Evolutionary conservation across 148 eudicot species (phyloP), one percentile per base, ranked within the genome.

Genomic region (Chenopodium berlandieri): DNA sequence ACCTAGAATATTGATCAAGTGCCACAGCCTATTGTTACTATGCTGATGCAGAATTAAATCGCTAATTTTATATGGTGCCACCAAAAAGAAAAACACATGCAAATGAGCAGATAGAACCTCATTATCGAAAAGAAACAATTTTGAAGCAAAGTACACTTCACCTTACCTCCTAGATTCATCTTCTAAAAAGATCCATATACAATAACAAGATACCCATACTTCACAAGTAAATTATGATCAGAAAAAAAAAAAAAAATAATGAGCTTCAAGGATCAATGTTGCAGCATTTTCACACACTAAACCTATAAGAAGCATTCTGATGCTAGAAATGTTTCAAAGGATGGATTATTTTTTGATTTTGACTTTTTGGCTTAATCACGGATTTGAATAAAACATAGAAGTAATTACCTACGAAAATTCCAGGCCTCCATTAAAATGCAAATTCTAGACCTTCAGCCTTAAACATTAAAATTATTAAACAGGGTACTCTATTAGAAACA

Each of bases 1-100:
- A 97, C 99, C 98, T 97, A 83, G 81, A 89, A 78, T 32, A 62
- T 73, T 27, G 73, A 66, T 85, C 75, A 70, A 82, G 73, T 44
- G 67, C 25, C 60, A 79, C 20, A 63, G 40, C 73, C 1, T n/a
- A 62, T 74, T 78, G 68, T 8, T 64, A 20, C 34, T 71, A 63
- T 19, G 60, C 40, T n/a, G 56, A 75, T 56, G 34, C 4, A 65
- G 74, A 16, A 13, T 32, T 58, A 75, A 5, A 67, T 34, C 69
- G 52, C 27, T 8, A 63, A 14, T 8, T 19, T 23, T 31, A 72
- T 19, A 63, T 63, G 27, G 27, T 12, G 72, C 9, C 34, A 64
- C 68, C n/a, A 75, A 31, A 75, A 48, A 12, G 76, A 17, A 54
- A 73, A 63, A 46, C 73, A 74, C 60, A 74, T 6, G 11, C 32